phyloP scores from a whole-genome alignment of 2,329 filamentous ascomycete genomes.

The Aspergillus sclerotialis region DNA sequence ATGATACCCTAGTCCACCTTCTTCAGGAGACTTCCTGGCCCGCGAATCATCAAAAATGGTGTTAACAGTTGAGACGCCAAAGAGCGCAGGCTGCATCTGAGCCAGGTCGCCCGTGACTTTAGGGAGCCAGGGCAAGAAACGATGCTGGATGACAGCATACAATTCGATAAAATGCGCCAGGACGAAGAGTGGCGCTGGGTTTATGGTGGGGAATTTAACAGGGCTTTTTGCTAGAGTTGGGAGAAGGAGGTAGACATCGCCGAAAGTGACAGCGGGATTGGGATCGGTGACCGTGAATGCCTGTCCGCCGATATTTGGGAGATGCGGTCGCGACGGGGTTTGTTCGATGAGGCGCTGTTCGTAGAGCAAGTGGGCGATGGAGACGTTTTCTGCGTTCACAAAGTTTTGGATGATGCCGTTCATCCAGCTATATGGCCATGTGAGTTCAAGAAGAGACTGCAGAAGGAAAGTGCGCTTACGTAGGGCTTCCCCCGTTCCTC shows the following conservation, averaged over 20 bases:
- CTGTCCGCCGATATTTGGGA: conserved; percentile 35
- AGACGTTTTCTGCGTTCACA: conserved; percentile 47
- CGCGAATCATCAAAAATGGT: conserved; percentile 22
- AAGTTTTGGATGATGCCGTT: conserved; percentile 44
- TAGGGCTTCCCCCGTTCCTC: conserved; percentile 29
- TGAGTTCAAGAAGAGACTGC: conserved; percentile 1
- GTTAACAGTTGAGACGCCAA: conserved; percentile 22
- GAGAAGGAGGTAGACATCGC: conserved; percentile 24
- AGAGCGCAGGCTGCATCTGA: conserved; percentile 26
- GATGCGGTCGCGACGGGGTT: conserved; percentile 7
- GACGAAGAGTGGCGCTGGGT: conserved; percentile 21
- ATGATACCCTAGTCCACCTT: conserved; percentile 26
- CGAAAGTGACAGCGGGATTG: conserved; percentile 35
- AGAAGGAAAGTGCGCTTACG: no score
- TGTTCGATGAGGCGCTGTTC: conserved; percentile 43
- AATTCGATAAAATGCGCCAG: conserved; percentile 25
- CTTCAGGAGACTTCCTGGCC: conserved; percentile 16
- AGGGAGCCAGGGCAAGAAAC: conserved; percentile 18
- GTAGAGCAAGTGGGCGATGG: conserved; percentile 48
- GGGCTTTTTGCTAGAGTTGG: conserved; percentile 23
- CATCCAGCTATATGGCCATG: conserved; percentile 31
- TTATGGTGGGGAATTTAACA: conserved; percentile 17
- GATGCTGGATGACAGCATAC: conserved; percentile 22
- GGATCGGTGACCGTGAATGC: conserved; percentile 48
- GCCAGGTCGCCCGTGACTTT: conserved; percentile 17